Evolutionary conservation across 2,329 filamentous ascomycete species (phyloP).

Genomic region (Calonectria pteridis): DNA sequence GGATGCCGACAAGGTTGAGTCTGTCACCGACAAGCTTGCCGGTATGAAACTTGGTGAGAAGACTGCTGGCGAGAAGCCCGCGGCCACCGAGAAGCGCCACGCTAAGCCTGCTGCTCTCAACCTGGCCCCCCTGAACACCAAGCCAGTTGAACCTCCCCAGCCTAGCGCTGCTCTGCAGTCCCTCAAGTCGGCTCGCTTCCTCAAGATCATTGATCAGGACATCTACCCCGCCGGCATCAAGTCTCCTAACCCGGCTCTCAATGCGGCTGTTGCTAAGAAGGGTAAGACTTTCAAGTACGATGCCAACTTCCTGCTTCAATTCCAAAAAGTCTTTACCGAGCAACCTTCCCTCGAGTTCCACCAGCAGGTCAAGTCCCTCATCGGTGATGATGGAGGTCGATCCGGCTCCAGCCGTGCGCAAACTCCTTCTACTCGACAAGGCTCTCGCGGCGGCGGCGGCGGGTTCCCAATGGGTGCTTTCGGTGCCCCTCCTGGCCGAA

Average conservation of each 20-base stretch:
- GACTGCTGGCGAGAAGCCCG: constrained; percentile 61
- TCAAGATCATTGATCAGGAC: constrained; percentile 82
- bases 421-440: constrained; percentile 65
- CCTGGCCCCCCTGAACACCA: constrained; percentile 83
- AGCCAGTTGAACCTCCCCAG: constrained; percentile 89
- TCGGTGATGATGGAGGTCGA: constrained; percentile 81
- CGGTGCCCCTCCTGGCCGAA: constrained; percentile 61
- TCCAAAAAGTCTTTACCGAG: constrained; percentile 95
- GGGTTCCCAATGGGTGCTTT: constrained; percentile 80
- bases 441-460: constrained; percentile 64
- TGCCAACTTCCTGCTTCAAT: constrained; percentile 94
- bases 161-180: constrained; percentile 95
- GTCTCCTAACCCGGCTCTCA: constrained; percentile 93
- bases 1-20: constrained; percentile 52
- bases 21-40: constrained; percentile 63
- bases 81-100: constrained; percentile 69
- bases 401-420: constrained; percentile 67
- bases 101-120: constrained; percentile 90
- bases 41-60: constrained; percentile 64
- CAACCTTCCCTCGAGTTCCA: constrained; percentile 96
- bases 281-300: constrained; percentile 93
- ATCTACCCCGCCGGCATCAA: constrained; percentile 86
- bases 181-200: constrained; percentile 89
- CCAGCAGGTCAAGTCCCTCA: constrained; percentile 85
- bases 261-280: constrained; percentile 83